These are phyloP conservation scores for Galium porrigens DNA, from an alignment of 305 asterid species.

Conservation along the genomic window DNA sequence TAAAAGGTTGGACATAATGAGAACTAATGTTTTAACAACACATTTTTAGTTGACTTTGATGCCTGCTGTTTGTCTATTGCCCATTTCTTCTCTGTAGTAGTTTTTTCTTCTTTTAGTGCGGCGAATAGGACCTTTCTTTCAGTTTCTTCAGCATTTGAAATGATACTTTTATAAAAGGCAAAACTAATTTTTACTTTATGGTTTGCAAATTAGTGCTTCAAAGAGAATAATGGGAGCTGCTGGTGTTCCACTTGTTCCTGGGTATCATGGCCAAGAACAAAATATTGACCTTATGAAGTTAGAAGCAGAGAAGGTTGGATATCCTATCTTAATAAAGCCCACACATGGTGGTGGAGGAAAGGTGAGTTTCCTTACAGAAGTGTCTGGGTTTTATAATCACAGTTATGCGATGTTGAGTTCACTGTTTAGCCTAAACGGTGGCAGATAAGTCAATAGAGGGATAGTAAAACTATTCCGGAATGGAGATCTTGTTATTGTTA, in stretches of 20 bases:
- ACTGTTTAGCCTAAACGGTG: background rate
- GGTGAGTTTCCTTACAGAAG: slow-evolving; percentile 24
- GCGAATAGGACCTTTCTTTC: background rate
- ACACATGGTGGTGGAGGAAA: slow-evolving; percentile 99
- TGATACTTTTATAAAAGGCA: background rate
- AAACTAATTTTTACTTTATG: background rate
- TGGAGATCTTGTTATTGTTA: background rate
- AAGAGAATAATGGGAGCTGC: slow-evolving; percentile 99
- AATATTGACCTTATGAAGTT: slow-evolving; percentile 75
- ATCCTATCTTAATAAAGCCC: slow-evolving; percentile 88
- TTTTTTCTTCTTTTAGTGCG: background rate
- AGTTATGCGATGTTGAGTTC: background rate
- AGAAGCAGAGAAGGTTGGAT: slow-evolving; percentile 90
- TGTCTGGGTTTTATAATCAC: no score
- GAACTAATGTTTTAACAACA: background rate
- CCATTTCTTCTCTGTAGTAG: no score
- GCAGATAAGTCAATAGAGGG: background rate
- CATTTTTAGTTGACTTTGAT: background rate
- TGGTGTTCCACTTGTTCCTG: slow-evolving; percentile 97
- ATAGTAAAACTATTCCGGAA: background rate
- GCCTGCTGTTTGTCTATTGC: background rate
- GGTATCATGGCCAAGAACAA: slow-evolving; percentile 83
- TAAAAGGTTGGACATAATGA: slow-evolving; percentile 42
- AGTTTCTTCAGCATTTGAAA: background rate
- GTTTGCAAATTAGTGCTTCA: slow-evolving; percentile 53